These are phyloP conservation scores for Fomitopsis betulina DNA, from an alignment of 1,284 basidiomycete species.

Conservation along the genomic window DNA sequence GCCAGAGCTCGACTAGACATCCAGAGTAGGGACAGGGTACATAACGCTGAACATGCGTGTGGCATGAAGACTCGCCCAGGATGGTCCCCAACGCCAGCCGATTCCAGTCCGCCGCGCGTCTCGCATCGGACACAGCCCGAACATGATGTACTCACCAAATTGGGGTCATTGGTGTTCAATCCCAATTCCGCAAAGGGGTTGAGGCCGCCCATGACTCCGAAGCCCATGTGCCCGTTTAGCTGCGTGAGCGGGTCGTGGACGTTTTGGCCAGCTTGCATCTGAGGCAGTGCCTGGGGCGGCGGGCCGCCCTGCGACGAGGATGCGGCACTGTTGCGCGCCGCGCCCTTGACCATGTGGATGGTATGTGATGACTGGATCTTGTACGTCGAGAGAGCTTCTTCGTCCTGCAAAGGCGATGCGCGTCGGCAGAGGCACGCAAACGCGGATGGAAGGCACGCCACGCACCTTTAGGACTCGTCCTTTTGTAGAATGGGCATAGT, in stretches of 20 bases:
- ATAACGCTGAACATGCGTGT: no score
- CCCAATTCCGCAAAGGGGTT: constrained; percentile 89
- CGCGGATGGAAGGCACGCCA: not conserved
- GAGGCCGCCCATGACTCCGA: constrained; percentile 71
- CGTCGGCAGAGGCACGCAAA: not conserved
- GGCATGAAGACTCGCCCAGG: not conserved
- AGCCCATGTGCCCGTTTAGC: constrained; percentile 67
- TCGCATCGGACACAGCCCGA: not conserved
- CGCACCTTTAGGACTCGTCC: constrained; percentile 70
- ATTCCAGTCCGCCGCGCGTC: no score
- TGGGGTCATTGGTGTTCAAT: constrained; percentile 83
- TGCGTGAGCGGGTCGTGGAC: constrained; percentile 74
- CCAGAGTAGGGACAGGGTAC: no score
- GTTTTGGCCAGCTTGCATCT: constrained; percentile 84
- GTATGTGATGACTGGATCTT: constrained; percentile 87
- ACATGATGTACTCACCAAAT: constrained; percentile 57
- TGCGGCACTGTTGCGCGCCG: constrained; percentile 44
- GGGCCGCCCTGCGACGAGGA: constrained; percentile 24
- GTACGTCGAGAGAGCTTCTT: constrained; percentile 77
- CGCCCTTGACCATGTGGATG: constrained; percentile 92
- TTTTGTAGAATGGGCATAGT: not conserved
- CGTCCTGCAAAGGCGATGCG: constrained; percentile 54
- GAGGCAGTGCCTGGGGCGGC: constrained; percentile 46
- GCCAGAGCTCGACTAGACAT: no score
- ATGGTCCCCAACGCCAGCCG: no score